Evolutionary conservation across 306 rosid species (phyloP), one percentile per base, ranked within the genome.

Genomic region (Cucumis melo): DNA sequence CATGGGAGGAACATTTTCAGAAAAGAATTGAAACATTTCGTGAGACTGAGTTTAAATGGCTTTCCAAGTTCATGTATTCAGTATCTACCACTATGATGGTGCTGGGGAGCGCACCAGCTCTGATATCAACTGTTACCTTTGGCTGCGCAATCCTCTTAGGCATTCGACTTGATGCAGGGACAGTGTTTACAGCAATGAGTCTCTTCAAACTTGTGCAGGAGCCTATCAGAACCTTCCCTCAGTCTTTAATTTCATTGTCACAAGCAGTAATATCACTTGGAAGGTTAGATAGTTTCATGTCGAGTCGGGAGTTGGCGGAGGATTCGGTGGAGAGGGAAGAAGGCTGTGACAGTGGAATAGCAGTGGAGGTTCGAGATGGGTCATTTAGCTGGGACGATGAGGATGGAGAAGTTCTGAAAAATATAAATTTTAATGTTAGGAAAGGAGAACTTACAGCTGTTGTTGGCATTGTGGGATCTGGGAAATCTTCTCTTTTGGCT

Each of bases 1-100:
- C 98, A 10, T 94, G 98, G 98, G 98, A 94, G 75, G 89, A 94
- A 16, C 93, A 91, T 79, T 94, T 94, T 88, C 89, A 89, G 53
- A 79, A 80, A 78, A 91, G 96, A 54, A 83, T 94, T 50, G 81
- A 75, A 76, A 64, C 67, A 6, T 89, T 87, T 76, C 96, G 98
- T 1, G 72, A 66, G 41, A 84, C 85, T 0, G 98, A 94, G 78
- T 94, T 86, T 58, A 86, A 86, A 62, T 94, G 98, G 98, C 85
- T 94, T 44, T 41, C 90, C 67, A 94, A 87, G 89, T 94, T 94
- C 78, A 60, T 90, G 95, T 90, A 84, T 81, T 90, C 97, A 2
- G 32, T 91, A 53, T 80, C 93, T 32, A 82, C 81, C 20, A 88
- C 86, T 46, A 55, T 91, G 46, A 54, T 82, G 53, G 91, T 94